A percentile compares a stretch with the other conserved stretches of the same genome.
phyloP scores from a whole-genome alignment of 306 rosid species.

The Fragaria ananassa region DNA sequence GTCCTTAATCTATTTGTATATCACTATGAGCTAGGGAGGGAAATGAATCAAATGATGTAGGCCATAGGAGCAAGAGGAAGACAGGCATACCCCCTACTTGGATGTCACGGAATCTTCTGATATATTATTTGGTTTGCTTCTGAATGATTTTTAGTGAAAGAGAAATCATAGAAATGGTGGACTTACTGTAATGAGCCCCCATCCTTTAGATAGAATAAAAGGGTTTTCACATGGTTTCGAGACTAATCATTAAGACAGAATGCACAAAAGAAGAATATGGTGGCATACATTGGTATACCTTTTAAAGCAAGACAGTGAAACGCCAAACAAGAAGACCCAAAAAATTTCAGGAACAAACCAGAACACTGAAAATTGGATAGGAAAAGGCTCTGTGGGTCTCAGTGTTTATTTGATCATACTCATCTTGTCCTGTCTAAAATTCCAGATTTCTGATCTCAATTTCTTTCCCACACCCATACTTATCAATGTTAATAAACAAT shows the following conservation, averaged over 20 bases:
- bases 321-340: slow-evolving; percentile 37
- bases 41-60: slow-evolving; percentile 3
- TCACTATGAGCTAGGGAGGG: neutral
- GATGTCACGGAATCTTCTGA: slow-evolving; percentile 2
- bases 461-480: slow-evolving; percentile 9
- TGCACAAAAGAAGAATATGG: slow-evolving; percentile 17
- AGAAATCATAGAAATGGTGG: slow-evolving; percentile 28
- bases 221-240: slow-evolving; percentile 34
- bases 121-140: slow-evolving; percentile 11
- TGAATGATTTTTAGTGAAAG: slow-evolving; percentile 10
- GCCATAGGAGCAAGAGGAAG: neutral
- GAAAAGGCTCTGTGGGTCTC: slow-evolving; percentile 20
- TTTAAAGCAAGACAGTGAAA: slow-evolving; percentile 22
- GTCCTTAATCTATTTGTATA: neutral
- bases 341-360: slow-evolving; percentile 2
- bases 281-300: neutral
- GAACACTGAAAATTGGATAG: slow-evolving; percentile 8
- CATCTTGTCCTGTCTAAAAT: slow-evolving; percentile 9
- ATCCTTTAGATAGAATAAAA: neutral
- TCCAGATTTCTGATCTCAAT: slow-evolving; percentile 23
- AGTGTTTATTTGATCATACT: slow-evolving; percentile 15
- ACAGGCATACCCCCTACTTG: slow-evolving; percentile 28
- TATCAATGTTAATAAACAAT: slow-evolving; percentile 18
- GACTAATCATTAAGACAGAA: slow-evolving; percentile 33
- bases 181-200: slow-evolving; percentile 12